These are phyloP conservation scores for Stereum hirsutum DNA, from an alignment of 1,284 basidiomycete genomes.

Conservation along the genomic window DNA sequence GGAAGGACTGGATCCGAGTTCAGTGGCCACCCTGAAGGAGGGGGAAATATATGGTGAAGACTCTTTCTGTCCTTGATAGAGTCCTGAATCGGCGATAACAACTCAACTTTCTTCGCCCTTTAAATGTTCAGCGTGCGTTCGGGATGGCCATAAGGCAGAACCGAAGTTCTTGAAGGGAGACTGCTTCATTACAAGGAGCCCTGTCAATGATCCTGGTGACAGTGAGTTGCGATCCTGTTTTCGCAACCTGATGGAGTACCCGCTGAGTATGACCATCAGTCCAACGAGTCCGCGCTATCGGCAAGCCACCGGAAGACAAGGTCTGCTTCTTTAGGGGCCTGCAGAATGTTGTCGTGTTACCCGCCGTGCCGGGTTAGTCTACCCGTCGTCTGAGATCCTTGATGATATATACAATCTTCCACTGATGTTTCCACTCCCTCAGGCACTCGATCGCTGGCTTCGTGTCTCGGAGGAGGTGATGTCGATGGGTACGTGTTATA, in stretches of 20 bases:
- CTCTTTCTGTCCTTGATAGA: background rate
- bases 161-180: conserved; percentile 43
- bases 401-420: background rate
- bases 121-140: conserved; percentile 39
- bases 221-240: conserved; percentile 22
- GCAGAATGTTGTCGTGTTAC: conserved; percentile 67
- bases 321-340: conserved; percentile 52
- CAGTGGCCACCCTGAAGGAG: conserved; percentile 40
- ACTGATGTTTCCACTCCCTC: background rate
- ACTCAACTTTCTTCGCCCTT: background rate
- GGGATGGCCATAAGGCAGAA: conserved; percentile 29
- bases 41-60: conserved; percentile 49
- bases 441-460: conserved; percentile 59
- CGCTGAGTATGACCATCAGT: conserved; percentile 26
- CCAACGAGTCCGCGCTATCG: conserved; percentile 63
- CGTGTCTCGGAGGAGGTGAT: conserved; percentile 65
- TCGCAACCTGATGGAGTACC: background rate
- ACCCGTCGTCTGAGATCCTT: background rate
- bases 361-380: conserved; percentile 41
- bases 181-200: conserved; percentile 52
- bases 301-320: conserved; percentile 49
- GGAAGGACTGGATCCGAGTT: conserved; percentile 24
- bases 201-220: conserved; percentile 58
- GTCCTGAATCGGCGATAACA: background rate
- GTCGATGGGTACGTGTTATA: conserved; percentile 51